Evolutionary conservation across 2,329 filamentous ascomycete species (phyloP).

Genomic region (Dactylellina cionopaga): DNA sequence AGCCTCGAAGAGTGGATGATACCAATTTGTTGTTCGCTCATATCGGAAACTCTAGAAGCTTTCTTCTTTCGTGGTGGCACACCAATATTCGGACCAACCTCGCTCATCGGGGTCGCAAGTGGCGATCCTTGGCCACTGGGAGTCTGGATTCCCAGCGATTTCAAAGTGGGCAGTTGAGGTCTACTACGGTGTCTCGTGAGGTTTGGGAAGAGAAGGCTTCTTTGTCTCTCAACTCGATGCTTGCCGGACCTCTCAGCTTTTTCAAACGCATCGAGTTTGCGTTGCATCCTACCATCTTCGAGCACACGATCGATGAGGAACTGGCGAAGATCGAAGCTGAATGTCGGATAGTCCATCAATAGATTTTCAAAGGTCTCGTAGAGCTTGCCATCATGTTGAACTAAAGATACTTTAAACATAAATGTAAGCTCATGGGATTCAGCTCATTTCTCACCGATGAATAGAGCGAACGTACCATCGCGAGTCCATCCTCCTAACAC

Average conservation of each 20-base stretch:
- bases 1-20: not conserved
- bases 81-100: not conserved
- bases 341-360: conserved; percentile 2
- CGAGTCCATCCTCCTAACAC: conserved; percentile 40
- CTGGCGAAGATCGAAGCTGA: conserved; percentile 31
- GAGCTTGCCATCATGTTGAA: conserved; percentile 24
- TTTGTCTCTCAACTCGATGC: conserved; percentile 13
- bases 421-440: not conserved
- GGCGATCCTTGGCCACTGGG: not conserved
- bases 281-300: conserved; percentile 21
- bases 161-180: conserved; percentile 15
- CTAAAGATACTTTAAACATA: conserved; percentile 13
- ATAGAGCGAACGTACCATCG: conserved; percentile 15
- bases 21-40: not conserved
- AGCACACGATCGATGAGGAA: conserved; percentile 24
- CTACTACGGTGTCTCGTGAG: not conserved
- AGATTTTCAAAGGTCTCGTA: conserved; percentile 30
- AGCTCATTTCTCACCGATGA: not conserved
- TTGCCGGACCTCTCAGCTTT: conserved; percentile 10
- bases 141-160: not conserved
- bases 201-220: conserved; percentile 24
- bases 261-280: conserved; percentile 28
- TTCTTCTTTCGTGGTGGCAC: conserved; percentile 27
- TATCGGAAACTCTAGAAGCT: conserved; percentile 26
- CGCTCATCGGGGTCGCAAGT: not conserved